Conservation (phyloP, 495 filamentous ascomycete species). For the Aspergillus biplanus region DNA sequence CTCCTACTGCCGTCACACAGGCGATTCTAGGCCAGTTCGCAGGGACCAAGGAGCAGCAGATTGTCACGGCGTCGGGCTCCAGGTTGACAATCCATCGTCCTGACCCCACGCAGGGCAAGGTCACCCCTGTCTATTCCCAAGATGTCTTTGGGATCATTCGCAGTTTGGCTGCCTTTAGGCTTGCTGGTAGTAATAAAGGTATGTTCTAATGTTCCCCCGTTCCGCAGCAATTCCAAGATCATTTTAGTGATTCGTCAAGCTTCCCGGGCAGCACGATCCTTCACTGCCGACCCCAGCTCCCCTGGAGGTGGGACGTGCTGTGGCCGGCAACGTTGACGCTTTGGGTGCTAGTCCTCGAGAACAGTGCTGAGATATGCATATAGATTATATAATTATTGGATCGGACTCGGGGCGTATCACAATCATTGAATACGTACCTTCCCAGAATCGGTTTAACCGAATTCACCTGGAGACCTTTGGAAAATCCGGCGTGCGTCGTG, state of each 20-base stretch:
- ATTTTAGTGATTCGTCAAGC: conserved; percentile 95
- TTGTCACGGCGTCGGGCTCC: conserved; percentile 90
- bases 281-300: conserved; percentile 37
- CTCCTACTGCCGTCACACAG: conserved; percentile 84
- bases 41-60: conserved; percentile 94
- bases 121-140: conserved; percentile 81
- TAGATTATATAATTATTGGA: conserved; percentile 95
- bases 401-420: conserved; percentile 95
- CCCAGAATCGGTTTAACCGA: conserved; percentile 83
- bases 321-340: conserved; percentile 45
- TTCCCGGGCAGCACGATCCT: conserved; percentile 57
- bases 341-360: conserved; percentile 36
- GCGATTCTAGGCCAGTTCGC: conserved; percentile 93
- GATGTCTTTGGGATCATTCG: conserved; percentile 96
- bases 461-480: conserved; percentile 97
- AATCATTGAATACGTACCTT: conserved; percentile 87
- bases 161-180: conserved; percentile 80
- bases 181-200: conserved; percentile 97
- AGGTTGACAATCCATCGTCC: conserved; percentile 85
- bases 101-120: conserved; percentile 81
- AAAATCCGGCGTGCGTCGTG: conserved; percentile 92
- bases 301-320: conserved; percentile 45
- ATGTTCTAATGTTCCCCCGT: conserved; percentile 51
- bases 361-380: conserved; percentile 61
- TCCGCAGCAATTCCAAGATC: conserved; percentile 58